Conservation (phyloP, 2,329 filamentous ascomycete species). For the Aspergillus phoenicis region DNA sequence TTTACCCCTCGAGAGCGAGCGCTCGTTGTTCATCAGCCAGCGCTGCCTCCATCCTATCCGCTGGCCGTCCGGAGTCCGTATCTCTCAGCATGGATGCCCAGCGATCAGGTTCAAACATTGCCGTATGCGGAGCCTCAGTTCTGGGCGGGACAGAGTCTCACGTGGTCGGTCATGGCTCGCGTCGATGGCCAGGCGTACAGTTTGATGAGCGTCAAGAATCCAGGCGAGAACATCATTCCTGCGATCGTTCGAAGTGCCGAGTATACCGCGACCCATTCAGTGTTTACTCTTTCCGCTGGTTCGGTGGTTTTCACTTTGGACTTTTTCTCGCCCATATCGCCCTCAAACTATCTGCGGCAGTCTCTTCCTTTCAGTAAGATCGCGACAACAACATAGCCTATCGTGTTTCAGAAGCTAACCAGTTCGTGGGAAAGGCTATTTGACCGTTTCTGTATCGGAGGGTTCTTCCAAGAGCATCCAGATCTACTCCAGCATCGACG, state of each 20-base stretch:
- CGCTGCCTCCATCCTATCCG: constrained; percentile 47
- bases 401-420: constrained; percentile 8
- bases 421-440: constrained; percentile 33
- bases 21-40: constrained; percentile 27
- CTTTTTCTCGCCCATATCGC: constrained; percentile 50
- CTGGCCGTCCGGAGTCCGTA: constrained; percentile 49
- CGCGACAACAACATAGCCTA: neutral
- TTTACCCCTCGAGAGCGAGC: constrained; percentile 12
- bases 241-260: constrained; percentile 39
- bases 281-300: constrained; percentile 44
- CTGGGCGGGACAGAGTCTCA: constrained; percentile 46
- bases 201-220: constrained; percentile 43
- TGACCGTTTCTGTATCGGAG: constrained; percentile 41
- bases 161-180: constrained; percentile 47
- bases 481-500: constrained; percentile 49
- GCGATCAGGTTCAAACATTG: constrained; percentile 39
- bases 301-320: constrained; percentile 41
- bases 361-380: constrained; percentile 46
- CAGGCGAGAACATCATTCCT: constrained; percentile 30
- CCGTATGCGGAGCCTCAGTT: constrained; percentile 46
- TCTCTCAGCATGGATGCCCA: constrained; percentile 49
- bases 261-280: constrained; percentile 47
- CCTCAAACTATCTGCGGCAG: constrained; percentile 46
- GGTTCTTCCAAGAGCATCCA: constrained; percentile 36
- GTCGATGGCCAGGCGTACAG: constrained; percentile 46